phyloP scores from a whole-genome alignment of 192 early-diverging fungal species.

The Linnemannia schmuckeri region DNA sequence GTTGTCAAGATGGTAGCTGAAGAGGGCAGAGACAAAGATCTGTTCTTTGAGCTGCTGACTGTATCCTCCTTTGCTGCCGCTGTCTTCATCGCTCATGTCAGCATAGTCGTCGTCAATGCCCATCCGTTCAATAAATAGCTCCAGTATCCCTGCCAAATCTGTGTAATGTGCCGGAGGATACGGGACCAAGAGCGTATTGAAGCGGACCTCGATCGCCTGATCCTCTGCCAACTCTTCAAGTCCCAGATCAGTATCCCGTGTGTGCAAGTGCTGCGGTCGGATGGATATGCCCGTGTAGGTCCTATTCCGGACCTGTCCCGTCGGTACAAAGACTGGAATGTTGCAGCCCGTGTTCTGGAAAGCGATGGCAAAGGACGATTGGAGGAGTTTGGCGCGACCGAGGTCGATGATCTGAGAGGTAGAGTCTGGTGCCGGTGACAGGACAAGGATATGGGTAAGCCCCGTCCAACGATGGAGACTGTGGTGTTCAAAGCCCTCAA shows the following conservation, averaged over 20 bases:
- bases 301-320: slow-evolving; percentile 46
- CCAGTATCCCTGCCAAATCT: slow-evolving; percentile 51
- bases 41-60: slow-evolving; percentile 43
- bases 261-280: slow-evolving; percentile 32
- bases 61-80: slow-evolving; percentile 20
- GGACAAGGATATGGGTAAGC: slow-evolving; percentile 65
- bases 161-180: slow-evolving; percentile 54
- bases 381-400: slow-evolving; percentile 69
- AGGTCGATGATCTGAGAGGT: slow-evolving; percentile 64
- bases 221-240: slow-evolving; percentile 50
- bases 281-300: slow-evolving; percentile 52
- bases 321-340: slow-evolving; percentile 73
- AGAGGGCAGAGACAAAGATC: slow-evolving; percentile 57
- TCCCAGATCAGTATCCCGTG: slow-evolving; percentile 20
- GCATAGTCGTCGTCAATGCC: slow-evolving; percentile 38
- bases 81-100: background rate
- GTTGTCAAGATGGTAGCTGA: slow-evolving; percentile 64
- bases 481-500: slow-evolving; percentile 56
- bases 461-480: slow-evolving; percentile 81
- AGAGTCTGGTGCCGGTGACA: slow-evolving; percentile 39
- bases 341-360: slow-evolving; percentile 76
- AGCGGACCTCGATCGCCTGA: slow-evolving; percentile 52
- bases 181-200: slow-evolving; percentile 48
- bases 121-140: slow-evolving; percentile 54
- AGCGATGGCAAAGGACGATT: slow-evolving; percentile 78